Base-by-base conservation (phyloP, 2,329 filamentous ascomycete species). In the Pestalotiopsis sp. region DNA sequence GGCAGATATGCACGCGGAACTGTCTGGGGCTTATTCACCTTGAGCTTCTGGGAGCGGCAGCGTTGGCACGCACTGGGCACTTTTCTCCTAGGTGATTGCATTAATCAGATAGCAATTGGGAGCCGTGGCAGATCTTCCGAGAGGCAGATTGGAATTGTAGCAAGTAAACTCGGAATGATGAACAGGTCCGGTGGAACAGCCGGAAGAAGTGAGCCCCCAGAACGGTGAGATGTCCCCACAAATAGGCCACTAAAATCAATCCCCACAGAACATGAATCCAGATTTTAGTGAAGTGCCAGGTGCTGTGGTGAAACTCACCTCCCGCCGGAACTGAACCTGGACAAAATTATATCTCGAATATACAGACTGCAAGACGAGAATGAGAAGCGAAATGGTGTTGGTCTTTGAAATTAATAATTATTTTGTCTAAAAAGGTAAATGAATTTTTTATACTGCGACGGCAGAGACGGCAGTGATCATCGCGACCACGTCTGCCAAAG, bases 31-130 rank as follows among this genome's bases (percentile, higher is more conserved):
- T 12, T 20, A 23, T 39, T 11, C 12, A 65, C 63, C 63, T 65
- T 65, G 63, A 65, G 63, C 12, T 65, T 65, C 39, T 65, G 63
- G n/a, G 20, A 36, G 36, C 61, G 61, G 23, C 61, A 63, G 13
- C 61, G 61, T n/a, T 36, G 61, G 4, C 61, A 63, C 27, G 61
- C 61, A 36, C 61, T 38, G 9, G 61, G 12, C 20, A 63, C 38
- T 23, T 63, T 63, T 61, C 25, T 61, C 25, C 31, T 5, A 13
- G 57, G 57, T 7, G 45, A 52, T 5, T 36, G 25, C 57, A 61
- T 61, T 23, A 11, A 14, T 27, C 25, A 25, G 57, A 59, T 13
- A 13, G 20, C 17, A 52, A n/a, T 7, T n/a, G 17, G 14, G 45
- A n/a, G 45, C 45, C 14, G 3, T n/a, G 45, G 7, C 14, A 20